Evolutionary conservation across 1,139 yeast genomes (phyloP), one percentile per base, ranked within the genome.

Genomic region (Pichia sp.): DNA sequence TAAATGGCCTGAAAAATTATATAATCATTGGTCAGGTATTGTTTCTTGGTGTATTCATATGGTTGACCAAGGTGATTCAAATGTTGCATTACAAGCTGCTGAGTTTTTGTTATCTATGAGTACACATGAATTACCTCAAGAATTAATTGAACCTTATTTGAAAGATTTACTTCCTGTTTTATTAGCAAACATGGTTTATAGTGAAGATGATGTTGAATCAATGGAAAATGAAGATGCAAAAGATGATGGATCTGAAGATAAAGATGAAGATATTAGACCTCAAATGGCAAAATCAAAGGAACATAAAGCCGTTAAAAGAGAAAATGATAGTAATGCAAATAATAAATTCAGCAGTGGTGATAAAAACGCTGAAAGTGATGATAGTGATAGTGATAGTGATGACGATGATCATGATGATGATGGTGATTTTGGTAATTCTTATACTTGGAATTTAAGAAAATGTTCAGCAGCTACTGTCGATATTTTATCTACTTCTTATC

Each of bases 401-500:
- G 74, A 66, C 10, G 78, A 73, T 29, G 77, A 71, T 24, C 76
- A 71, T 32, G 78, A 72, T 28, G 78, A 73, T 6, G 84, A 77
- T 12, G 86, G 79, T 38, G 90, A 80, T 30, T 82, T 73, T 27
- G 90, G 80, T 39, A 79, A 74, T 42, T 68, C 79, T 36, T 80
- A 80, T 40, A 90, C 82, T 55, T 92, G 98, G 98, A 87, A 83
- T 57, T 67, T 92, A 49, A 75, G 98, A 60, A 92, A 90, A 64
- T 90, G 97, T 63, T 75, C 96, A 4, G 97, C 97, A 6, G 95
- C 97, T 3, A 83, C 97, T 0, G 71, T 92, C 40, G 98, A 92
- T 62, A 76, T 82, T 2, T 69, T 92, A 49, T 84, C 97, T 0
- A 71, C 80, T 27, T 71, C 73, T 42, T 73, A 76, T 49, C 92